Conservation (phyloP, 352 stramenopile species). For the Saprolegnia diclina region DNA sequence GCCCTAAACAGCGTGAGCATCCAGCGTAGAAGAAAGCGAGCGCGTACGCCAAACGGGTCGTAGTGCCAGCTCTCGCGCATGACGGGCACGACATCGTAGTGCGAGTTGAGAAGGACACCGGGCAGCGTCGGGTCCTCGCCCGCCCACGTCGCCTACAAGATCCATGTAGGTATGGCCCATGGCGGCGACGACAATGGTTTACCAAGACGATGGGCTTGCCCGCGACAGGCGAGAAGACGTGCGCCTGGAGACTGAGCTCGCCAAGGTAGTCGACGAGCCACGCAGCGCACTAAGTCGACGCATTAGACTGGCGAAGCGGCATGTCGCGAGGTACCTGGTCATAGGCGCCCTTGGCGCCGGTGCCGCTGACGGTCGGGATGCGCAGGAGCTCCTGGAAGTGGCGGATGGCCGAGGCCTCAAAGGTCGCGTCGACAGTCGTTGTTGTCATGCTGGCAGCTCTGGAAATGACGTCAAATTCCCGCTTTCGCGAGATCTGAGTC, state of each 20-base stretch:
- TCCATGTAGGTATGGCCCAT: neutral
- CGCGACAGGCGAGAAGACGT: slow-evolving; percentile 46
- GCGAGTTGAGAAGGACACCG: slow-evolving; percentile 90
- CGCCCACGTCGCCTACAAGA: slow-evolving; percentile 58
- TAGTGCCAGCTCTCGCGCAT: slow-evolving; percentile 82
- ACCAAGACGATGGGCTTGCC: slow-evolving; percentile 90
- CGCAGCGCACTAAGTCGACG: slow-evolving; percentile 40
- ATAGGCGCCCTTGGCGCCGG: slow-evolving; percentile 63
- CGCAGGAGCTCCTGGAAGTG: slow-evolving; percentile 72
- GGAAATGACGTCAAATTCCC: slow-evolving; percentile 6
- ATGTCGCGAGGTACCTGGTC: slow-evolving; percentile 28
- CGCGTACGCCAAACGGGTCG: slow-evolving; percentile 82
- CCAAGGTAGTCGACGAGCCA: slow-evolving; percentile 57
- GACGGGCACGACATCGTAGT: slow-evolving; percentile 96
- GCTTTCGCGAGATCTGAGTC: no score
- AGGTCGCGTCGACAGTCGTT: neutral
- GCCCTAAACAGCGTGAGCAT: slow-evolving; percentile 31
- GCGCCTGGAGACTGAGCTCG: slow-evolving; percentile 49
- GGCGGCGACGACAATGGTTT: neutral
- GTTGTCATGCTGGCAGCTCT: neutral
- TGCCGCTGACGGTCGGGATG: slow-evolving; percentile 67
- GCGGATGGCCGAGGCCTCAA: slow-evolving; percentile 21
- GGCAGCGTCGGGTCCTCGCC: slow-evolving; percentile 81
- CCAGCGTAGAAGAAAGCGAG: neutral
- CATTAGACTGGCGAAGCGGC: neutral